Conservation (phyloP, 2,329 filamentous ascomycete genomes). For the Exophiala xenobiotica region DNA sequence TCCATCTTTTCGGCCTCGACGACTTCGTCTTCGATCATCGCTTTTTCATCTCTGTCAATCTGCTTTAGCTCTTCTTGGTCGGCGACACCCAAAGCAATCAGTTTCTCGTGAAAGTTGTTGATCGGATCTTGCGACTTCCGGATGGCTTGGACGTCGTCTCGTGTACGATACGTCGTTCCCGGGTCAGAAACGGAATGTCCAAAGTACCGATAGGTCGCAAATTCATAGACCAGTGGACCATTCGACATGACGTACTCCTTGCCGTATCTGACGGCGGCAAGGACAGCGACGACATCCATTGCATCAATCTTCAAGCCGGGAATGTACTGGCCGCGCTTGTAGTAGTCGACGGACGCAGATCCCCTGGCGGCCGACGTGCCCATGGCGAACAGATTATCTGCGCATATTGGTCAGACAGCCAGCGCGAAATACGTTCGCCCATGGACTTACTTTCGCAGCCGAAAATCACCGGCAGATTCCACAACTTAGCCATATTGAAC, state of each 20-base stretch:
- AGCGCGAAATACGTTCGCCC: too few relatives aligned
- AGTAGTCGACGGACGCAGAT: slow-evolving; percentile 97
- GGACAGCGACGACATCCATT: slow-evolving; percentile 98
- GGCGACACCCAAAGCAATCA: slow-evolving; percentile 90
- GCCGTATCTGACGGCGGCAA: slow-evolving; percentile 90
- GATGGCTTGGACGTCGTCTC: slow-evolving; percentile 99
- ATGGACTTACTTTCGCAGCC: slow-evolving; percentile 99
- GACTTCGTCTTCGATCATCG: slow-evolving; percentile 84
- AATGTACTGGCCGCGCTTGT: slow-evolving; percentile 99
- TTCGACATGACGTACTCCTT: slow-evolving; percentile 83
- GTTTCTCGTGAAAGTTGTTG: slow-evolving; percentile 95
- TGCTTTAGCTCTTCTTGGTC: slow-evolving; percentile 93
- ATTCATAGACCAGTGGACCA: slow-evolving; percentile 94
- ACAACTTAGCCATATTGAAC: slow-evolving; percentile 99
- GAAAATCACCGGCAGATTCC: slow-evolving; percentile 93
- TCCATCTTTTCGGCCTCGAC: slow-evolving; percentile 86
- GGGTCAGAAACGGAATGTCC: slow-evolving; percentile 99
- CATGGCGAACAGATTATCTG: slow-evolving; percentile 99
- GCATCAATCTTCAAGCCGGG: slow-evolving; percentile 99
- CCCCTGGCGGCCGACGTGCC: slow-evolving; percentile 93
- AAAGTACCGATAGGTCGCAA: slow-evolving; percentile 98
- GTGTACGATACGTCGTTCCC: slow-evolving; percentile 97
- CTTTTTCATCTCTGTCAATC: slow-evolving; percentile 90
- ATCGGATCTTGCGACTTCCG: slow-evolving; percentile 98
- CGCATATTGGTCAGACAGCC: too few relatives aligned